Conservation (phyloP, 1,284 basidiomycete genomes). For the Irpex sp. region DNA sequence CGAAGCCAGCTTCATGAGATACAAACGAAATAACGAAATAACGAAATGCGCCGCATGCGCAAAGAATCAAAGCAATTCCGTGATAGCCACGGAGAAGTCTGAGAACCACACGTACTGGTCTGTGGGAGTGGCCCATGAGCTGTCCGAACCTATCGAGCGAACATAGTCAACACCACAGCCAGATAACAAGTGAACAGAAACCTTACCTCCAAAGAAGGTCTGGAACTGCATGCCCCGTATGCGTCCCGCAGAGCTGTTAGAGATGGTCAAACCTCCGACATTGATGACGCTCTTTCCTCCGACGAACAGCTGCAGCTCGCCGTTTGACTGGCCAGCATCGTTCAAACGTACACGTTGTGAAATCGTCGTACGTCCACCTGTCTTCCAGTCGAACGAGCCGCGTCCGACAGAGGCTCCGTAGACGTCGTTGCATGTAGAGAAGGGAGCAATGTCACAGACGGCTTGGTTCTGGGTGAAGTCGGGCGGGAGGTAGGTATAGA, state of each 20-base stretch:
- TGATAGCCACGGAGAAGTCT: slow-evolving; percentile 40
- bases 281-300: slow-evolving; percentile 17
- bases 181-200: not conserved
- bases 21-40: not conserved
- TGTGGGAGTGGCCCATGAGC: slow-evolving; percentile 53
- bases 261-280: slow-evolving; percentile 42
- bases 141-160: slow-evolving; percentile 42
- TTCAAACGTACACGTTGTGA: slow-evolving; percentile 37
- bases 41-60: not conserved
- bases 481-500: slow-evolving; percentile 25
- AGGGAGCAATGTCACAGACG: slow-evolving; percentile 8
- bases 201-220: slow-evolving; percentile 65
- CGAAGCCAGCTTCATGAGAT: not conserved
- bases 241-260: slow-evolving; percentile 26
- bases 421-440: slow-evolving; percentile 34
- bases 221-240: slow-evolving; percentile 19
- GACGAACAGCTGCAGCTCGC: slow-evolving; percentile 18
- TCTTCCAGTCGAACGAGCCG: slow-evolving; percentile 31
- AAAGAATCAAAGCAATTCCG: slow-evolving; percentile 12
- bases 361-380: slow-evolving; percentile 29
- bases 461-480: slow-evolving; percentile 15
- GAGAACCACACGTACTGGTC: slow-evolving; percentile 63
- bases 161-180: slow-evolving; percentile 2
- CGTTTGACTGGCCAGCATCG: slow-evolving; percentile 17
- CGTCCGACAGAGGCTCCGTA: slow-evolving; percentile 35